A percentile compares a stretch with the other conserved stretches of the same genome.
Evolutionary conservation across 2,329 filamentous ascomycete species (phyloP).

Genomic region (Colletotrichum horii): DNA sequence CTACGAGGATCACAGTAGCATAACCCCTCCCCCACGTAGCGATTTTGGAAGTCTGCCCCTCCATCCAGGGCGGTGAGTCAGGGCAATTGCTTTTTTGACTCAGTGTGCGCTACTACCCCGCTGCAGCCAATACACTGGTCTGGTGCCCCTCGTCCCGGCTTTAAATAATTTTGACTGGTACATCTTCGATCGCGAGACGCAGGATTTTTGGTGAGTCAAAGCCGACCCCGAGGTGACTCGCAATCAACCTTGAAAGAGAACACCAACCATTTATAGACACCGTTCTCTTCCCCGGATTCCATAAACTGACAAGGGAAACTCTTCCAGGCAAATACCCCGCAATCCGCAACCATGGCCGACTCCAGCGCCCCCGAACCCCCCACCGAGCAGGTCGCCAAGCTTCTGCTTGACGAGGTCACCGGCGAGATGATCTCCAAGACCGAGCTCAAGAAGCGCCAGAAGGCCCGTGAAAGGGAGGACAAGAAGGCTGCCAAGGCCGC

Average conservation of each 20-base stretch:
- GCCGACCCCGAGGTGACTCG: not conserved
- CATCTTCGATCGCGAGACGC: slow-evolving; percentile 8
- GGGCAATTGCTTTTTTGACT: slow-evolving; percentile 17
- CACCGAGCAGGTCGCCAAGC: slow-evolving; percentile 67
- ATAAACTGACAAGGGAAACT: not conserved
- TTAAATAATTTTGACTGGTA: slow-evolving; percentile 10
- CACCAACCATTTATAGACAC: not conserved
- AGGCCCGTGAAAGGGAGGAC: slow-evolving; percentile 84
- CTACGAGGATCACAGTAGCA: not conserved
- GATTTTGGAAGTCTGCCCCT: slow-evolving; percentile 9
- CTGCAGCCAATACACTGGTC: slow-evolving; percentile 15
- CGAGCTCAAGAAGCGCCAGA: slow-evolving; percentile 93
- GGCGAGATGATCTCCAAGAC: slow-evolving; percentile 87
- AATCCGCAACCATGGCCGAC: slow-evolving; percentile 28
- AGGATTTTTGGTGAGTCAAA: slow-evolving; percentile 16
- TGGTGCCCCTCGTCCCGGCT: slow-evolving; percentile 16
- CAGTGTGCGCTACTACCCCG: slow-evolving; percentile 15
- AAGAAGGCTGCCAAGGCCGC: slow-evolving; percentile 90
- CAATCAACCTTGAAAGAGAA: not conserved
- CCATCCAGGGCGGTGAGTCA: slow-evolving; percentile 20
- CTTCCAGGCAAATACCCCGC: not conserved
- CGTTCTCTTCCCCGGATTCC: not conserved
- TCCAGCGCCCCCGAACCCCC: slow-evolving; percentile 41
- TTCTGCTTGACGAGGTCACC: slow-evolving; percentile 90
- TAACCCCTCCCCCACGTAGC: slow-evolving; percentile 10